phyloP scores from a whole-genome alignment of 2,329 filamentous ascomycete genomes.

The Aspergillus quadrilineatus region DNA sequence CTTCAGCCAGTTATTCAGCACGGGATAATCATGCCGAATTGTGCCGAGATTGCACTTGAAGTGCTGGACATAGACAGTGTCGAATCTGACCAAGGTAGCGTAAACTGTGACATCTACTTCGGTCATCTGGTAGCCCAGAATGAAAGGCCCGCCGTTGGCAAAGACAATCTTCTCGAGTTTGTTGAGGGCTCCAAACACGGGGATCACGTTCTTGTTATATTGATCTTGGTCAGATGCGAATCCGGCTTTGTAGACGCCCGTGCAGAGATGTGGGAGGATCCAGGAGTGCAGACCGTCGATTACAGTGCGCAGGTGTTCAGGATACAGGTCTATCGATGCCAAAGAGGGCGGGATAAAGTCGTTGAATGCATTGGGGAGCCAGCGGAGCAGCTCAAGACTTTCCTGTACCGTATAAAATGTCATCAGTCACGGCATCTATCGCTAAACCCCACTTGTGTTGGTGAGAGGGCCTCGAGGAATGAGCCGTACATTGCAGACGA shows the following conservation, averaged over 20 bases:
- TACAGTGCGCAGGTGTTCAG: constrained; percentile 43
- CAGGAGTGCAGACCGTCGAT: constrained; percentile 57
- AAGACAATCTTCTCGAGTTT: constrained; percentile 53
- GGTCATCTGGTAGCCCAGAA: constrained; percentile 57
- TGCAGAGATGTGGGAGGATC: constrained; percentile 58
- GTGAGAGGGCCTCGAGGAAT: no score
- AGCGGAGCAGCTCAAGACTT: constrained; percentile 53
- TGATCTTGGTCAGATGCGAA: constrained; percentile 56
- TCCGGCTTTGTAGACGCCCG: constrained; percentile 62
- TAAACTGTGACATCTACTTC: constrained; percentile 61
- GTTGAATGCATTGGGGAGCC: constrained; percentile 59
- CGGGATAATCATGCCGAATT: constrained; percentile 60
- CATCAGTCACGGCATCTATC: no score
- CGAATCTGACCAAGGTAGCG: constrained; percentile 60
- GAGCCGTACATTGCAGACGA: constrained; percentile 62
- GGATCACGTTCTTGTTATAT: constrained; percentile 56
- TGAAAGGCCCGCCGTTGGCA: constrained; percentile 53
- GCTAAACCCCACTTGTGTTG: no score
- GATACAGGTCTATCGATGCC: constrained; percentile 54
- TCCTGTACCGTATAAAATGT: not conserved
- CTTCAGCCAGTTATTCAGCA: constrained; percentile 61
- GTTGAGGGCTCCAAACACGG: constrained; percentile 61
- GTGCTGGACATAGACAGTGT: constrained; percentile 63
- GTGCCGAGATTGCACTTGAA: constrained; percentile 66
- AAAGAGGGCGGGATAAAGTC: constrained; percentile 43